Evolutionary conservation across 345 rosid genomes (phyloP).

Genomic region (Cardamine occulta): DNA sequence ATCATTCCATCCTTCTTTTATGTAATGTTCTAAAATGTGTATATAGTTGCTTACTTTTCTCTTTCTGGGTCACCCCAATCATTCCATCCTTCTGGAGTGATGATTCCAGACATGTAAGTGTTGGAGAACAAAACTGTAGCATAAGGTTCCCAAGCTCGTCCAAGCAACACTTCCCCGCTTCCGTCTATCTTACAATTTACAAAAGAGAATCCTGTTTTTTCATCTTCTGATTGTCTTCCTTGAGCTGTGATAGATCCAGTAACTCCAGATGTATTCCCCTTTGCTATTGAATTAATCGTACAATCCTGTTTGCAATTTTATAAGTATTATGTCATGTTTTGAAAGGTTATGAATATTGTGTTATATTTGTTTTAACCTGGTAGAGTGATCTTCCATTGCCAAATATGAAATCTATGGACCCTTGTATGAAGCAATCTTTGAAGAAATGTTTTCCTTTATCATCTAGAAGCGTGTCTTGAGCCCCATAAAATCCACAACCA

Average conservation of each 20-base stretch:
- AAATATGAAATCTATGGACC: conserved; percentile 85
- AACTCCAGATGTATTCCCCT: conserved; percentile 24
- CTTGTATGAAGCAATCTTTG: conserved; percentile 75
- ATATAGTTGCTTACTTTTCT: conserved; percentile 43
- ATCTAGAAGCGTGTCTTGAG: conserved; percentile 89
- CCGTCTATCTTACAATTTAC: conserved; percentile 63
- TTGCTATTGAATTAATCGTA: conserved; percentile 54
- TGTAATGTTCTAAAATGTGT: neutral
- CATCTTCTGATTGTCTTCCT: conserved; percentile 49
- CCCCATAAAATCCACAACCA: conserved; percentile 82
- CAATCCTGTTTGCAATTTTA: conserved; percentile 46
- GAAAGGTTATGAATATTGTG: neutral
- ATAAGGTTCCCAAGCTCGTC: conserved; percentile 75
- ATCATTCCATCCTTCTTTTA: too few relatives aligned
- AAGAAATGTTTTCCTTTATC: conserved; percentile 75
- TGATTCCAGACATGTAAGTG: conserved; percentile 63
- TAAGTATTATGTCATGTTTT: conserved; percentile 3
- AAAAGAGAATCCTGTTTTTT: conserved; percentile 69
- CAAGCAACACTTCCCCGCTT: conserved; percentile 67
- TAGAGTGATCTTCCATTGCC: conserved; percentile 76
- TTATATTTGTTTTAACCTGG: conserved; percentile 11
- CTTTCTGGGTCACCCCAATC: conserved; percentile 62
- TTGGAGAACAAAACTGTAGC: conserved; percentile 68
- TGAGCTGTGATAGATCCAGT: conserved; percentile 66
- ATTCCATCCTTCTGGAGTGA: conserved; percentile 69